Base-by-base conservation (phyloP, 768 basidiomycete species). In the Boletus insuetus region DNA sequence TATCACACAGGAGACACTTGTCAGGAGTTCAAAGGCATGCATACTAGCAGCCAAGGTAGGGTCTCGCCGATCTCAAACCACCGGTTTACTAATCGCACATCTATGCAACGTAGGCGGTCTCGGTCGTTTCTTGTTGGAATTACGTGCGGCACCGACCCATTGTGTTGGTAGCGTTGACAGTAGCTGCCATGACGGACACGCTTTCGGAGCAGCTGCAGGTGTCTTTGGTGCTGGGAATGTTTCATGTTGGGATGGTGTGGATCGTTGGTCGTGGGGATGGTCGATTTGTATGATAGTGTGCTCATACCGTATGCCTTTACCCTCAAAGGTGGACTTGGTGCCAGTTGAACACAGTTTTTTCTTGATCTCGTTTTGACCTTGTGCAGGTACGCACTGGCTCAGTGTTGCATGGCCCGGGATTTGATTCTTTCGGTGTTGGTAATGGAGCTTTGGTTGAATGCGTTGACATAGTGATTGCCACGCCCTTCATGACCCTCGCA, bases 181-280 rank as follows among this genome's bases (percentile, higher is more conserved):
- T 62, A 2, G 70, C 77, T 2, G 79, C 79, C 3, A 61, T 81
- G 26, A 53, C 69, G 20, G 82, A 83, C 67, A 79, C 77, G 13
- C 69, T 77, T 66, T 76, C 74, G 24, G 79, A 80, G 44, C 67
- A 64, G 20, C 55, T 79, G 11, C 52, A 59, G 48, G 60, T 72
- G 16, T 77, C 79, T 0, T 38, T 75, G 1, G 54, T 74, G 32
- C 67, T 83, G 16, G 75, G 72, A 0, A 22, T 70, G 22, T 51
- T 75, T n/a, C 82, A 83, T 63, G 29, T 77, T 6, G 70, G 51
- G 34, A 52, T 65, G 39, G 51, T 77, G 56, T 60, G 60, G 64
- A 2, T 46, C 6, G 39, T 63, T 2, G 29, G 53, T 19, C 29
- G 32, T 20, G 29, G 34, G 38, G 24, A 35, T 4, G 45, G 46